Evolutionary conservation across 768 basidiomycete genomes (phyloP), one percentile per base, ranked within the genome.

Genomic region (Sutorius australiensis): DNA sequence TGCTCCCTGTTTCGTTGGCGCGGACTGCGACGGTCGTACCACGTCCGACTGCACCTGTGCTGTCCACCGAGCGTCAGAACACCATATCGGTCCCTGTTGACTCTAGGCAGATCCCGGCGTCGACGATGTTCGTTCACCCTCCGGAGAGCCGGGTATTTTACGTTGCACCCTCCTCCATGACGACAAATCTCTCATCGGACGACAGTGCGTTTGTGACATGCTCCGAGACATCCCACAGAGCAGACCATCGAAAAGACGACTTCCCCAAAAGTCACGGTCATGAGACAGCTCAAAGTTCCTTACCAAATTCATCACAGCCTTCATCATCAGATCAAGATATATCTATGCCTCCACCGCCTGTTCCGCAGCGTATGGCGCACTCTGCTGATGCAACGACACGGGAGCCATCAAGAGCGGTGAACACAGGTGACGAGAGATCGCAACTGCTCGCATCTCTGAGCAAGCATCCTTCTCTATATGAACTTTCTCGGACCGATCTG

Each of bases 401-500:
- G 8, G 56, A 53, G 7, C 46, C 55, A 24, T 46, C 64, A 5
- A 45, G 44, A 40, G 38, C 50, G 24, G 43, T 48, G 16, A 43
- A 43, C 51, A 24, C 45, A 40, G 46, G 27, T 7, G 57, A 38
- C 28, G 54, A 50, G 31, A 48, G 55, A 49, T 53, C 55, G 39
- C 55, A 67, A 41, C 21, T 79, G 50, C 60, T 74, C 54, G 40
- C 73, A 8, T 73, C 77, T 1, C 67, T 86, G 14, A 68, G 69
- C 37, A 73, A 81, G 33, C 60, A 70, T 17, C 72, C 78, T 0
- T 69, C 71, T 1, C 59, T 89, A n/a, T 84, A 87, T 57, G 68
- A 78, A 46, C 66, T 88, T 27, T 66, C 85, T 21, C 71, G 67
- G 32, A 51, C 67, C 11, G 73, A 77, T 7, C 76, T 90, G 12